phyloP scores from a whole-genome alignment of 768 basidiomycete species.

The Mycena alexandri region DNA sequence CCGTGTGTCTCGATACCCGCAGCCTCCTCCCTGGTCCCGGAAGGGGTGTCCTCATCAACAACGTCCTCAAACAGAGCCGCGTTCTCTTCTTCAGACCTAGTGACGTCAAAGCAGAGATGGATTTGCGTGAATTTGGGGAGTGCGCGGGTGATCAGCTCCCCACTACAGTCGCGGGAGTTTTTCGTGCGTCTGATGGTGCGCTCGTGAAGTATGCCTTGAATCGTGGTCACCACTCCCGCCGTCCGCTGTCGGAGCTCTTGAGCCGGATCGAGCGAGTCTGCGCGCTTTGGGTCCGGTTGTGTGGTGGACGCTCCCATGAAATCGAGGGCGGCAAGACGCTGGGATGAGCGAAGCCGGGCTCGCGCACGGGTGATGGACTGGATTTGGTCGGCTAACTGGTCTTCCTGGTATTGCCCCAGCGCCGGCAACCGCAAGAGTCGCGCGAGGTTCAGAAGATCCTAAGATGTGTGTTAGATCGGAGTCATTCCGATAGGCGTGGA shows the following conservation, averaged over 20 bases:
- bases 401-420: not conserved
- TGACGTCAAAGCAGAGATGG: constrained; percentile 7
- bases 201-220: not conserved
- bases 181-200: constrained; percentile 7
- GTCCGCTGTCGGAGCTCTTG: not conserved
- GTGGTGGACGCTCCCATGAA: not conserved
- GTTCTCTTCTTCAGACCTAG: not conserved
- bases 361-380: not conserved
- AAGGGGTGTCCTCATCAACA: not conserved
- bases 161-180: not conserved
- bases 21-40: not conserved
- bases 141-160: not conserved
- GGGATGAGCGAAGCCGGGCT: not conserved
- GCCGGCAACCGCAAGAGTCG: not conserved
- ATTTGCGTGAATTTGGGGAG: constrained; percentile 8
- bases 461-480: not conserved
- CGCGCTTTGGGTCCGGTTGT: not conserved
- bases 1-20: no score
- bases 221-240: not conserved
- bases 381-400: not conserved
- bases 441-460: not conserved
- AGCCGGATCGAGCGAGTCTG: not conserved
- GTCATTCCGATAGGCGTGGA: not conserved
- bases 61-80: constrained; percentile 5
- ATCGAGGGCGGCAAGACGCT: not conserved